These are phyloP conservation scores for Candida dajiaensis DNA, from an alignment of 805 yeast species.

Conservation along the genomic window DNA sequence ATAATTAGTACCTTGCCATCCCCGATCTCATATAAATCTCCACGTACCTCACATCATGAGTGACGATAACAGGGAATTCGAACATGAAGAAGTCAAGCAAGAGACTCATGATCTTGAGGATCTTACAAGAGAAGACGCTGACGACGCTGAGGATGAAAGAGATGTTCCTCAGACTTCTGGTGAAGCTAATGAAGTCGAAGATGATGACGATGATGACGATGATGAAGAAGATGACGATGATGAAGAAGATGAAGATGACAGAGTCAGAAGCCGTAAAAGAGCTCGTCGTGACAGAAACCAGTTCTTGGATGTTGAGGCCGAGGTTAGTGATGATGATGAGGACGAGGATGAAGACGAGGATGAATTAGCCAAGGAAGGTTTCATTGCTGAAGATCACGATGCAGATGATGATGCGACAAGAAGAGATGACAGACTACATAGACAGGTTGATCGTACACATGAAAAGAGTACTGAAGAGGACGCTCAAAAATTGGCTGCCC, in stretches of 20 bases:
- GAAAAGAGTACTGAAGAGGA: constrained; percentile 89
- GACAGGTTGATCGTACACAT: constrained; percentile 83
- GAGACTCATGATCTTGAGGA: constrained; percentile 21
- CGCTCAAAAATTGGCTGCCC: constrained; percentile 90
- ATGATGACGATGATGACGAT: constrained; percentile 25
- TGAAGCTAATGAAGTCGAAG: constrained; percentile 24
- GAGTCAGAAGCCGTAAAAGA: constrained; percentile 40
- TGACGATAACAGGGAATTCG: constrained; percentile 10
- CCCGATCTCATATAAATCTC: not conserved
- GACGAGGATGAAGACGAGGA: constrained; percentile 94
- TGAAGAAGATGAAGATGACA: constrained; percentile 44
- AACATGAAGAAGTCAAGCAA: constrained; percentile 19
- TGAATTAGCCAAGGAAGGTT: constrained; percentile 79
- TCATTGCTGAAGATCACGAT: constrained; percentile 69
- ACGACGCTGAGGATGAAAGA: constrained; percentile 21
- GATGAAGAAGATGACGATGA: constrained; percentile 40
- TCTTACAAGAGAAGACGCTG: constrained; percentile 18
- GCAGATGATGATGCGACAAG: constrained; percentile 45
- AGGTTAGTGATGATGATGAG: constrained; percentile 96
- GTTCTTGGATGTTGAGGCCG: constrained; percentile 95
- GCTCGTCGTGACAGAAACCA: constrained; percentile 58
- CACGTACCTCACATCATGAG: constrained; percentile 14
- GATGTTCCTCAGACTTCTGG: constrained; percentile 25
- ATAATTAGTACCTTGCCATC: not conserved
- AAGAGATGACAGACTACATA: constrained; percentile 74